Evolutionary conservation across 2,329 filamentous ascomycete species (phyloP).

Genomic region (Pyricularia sp.): DNA sequence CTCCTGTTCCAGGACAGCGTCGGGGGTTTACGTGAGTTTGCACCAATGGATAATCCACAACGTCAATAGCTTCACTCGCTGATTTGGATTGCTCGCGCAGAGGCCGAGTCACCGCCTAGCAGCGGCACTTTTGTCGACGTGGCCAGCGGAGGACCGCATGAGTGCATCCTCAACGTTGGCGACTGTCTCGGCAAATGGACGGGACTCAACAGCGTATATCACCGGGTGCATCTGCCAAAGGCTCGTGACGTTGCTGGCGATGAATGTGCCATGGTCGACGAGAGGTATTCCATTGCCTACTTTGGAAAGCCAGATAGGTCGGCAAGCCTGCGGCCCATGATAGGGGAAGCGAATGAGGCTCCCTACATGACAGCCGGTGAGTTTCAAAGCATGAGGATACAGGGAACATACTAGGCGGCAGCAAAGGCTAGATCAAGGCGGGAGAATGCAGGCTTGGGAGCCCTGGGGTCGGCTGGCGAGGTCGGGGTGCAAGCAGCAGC

Average conservation of each 20-base stretch:
- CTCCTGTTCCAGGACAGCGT: slow-evolving; percentile 1
- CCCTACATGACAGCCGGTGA: background rate
- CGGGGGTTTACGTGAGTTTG: background rate
- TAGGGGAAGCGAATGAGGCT: background rate
- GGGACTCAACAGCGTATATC: background rate
- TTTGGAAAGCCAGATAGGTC: slow-evolving; percentile 1
- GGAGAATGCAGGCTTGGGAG: background rate
- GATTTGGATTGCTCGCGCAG: background rate
- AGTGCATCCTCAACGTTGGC: slow-evolving; percentile 2
- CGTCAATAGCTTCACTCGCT: too few species aligned
- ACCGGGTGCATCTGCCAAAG: background rate
- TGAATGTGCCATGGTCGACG: background rate
- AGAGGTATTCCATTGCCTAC: background rate
- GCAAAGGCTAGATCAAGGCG: background rate
- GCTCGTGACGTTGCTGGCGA: background rate
- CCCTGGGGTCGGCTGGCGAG: background rate
- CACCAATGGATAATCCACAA: too few species aligned
- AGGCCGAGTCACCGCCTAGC: background rate
- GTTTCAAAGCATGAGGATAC: slow-evolving; percentile 2
- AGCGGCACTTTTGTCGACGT: background rate
- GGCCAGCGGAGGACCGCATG: background rate
- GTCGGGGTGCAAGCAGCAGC: background rate
- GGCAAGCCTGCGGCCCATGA: background rate
- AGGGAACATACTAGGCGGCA: background rate
- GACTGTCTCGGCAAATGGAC: slow-evolving; percentile 1